Evolutionary conservation across 345 rosid genomes (phyloP), one percentile per base, ranked within the genome.

Genomic region (Passiflora organensis): DNA sequence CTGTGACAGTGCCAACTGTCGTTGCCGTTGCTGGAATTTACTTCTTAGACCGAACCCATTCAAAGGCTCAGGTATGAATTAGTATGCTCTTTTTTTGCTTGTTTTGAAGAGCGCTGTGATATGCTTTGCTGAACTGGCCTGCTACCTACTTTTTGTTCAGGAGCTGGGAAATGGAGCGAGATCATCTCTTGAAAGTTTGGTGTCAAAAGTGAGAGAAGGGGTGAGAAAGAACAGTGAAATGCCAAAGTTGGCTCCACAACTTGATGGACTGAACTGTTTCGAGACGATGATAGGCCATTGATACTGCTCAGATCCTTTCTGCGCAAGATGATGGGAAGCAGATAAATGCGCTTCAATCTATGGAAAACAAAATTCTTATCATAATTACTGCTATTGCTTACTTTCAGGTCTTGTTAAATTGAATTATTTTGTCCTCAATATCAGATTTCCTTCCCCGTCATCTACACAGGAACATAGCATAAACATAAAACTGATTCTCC

Each of bases 171-270:
- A 14, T 16, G 60, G 59, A 48, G 14, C 13, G 49, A 18, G 36
- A 18, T 28, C 45, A 20, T 48, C 51, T 15, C 13, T 28, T 0
- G 52, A 14, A 56, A 47, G 19, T 22, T 10, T 47, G 48, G 23
- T 28, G 32, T 37, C 17, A 14, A 65, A 58, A 51, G 58, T 43
- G 16, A 37, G 48, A 24, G 17, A 6, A 21, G 58, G 36, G 2
- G 62, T 24, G 21, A 34, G 48, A 11, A 34, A 24, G 2, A n/a
- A 14, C 24, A 48, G 17, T 18, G 48, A 17, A 18, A 48, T 24
- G 37, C 74, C 71, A 4, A 56, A 65, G 52, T 34, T 70, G 25
- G 76, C 78, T 2, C 81, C 63, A 9, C 63, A 59, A 48, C n/a
- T 48, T 24, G 63, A 59, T 59, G 54, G 54, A 4, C 12, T 58